Conservation (phyloP, 345 rosid species). For the Sonneratia caseolaris region DNA sequence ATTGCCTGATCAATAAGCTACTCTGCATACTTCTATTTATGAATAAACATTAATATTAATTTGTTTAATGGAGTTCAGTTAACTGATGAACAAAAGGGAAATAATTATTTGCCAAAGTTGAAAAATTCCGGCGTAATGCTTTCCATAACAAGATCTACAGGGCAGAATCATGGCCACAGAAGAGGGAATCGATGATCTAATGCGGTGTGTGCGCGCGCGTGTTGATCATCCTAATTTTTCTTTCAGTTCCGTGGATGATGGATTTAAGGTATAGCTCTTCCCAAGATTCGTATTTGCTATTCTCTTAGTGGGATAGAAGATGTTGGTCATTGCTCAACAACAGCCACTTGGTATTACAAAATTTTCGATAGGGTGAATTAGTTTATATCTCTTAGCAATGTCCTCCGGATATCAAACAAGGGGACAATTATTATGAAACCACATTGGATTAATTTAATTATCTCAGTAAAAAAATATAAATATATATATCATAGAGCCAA, state of each 20-base stretch:
- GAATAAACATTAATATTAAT: too few relatives aligned
- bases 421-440: not conserved
- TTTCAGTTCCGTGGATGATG: too few relatives aligned
- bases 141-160: conserved; percentile 7
- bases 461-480: not conserved
- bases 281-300: too few relatives aligned
- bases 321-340: too few relatives aligned
- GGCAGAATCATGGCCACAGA: conserved; percentile 8
- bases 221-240: not conserved
- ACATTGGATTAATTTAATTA: not conserved
- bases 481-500: not conserved
- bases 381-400: conserved; percentile 7
- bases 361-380: not conserved
- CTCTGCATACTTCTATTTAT: conserved; percentile 3
- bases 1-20: conserved; percentile 12
- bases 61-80: not conserved
- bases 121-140: conserved; percentile 2
- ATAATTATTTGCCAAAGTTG: not conserved
- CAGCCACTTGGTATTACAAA: too few relatives aligned
- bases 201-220: not conserved
- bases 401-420: conserved; percentile 13
- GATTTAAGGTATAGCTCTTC: too few relatives aligned
- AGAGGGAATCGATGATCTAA: conserved; percentile 11
- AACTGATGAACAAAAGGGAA: not conserved
- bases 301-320: too few relatives aligned